Percentiles rank a stretch among this genome's conserved stretches.
phyloP scores from a whole-genome alignment of 257 asterid species.

The Euphrasia confusa region DNA sequence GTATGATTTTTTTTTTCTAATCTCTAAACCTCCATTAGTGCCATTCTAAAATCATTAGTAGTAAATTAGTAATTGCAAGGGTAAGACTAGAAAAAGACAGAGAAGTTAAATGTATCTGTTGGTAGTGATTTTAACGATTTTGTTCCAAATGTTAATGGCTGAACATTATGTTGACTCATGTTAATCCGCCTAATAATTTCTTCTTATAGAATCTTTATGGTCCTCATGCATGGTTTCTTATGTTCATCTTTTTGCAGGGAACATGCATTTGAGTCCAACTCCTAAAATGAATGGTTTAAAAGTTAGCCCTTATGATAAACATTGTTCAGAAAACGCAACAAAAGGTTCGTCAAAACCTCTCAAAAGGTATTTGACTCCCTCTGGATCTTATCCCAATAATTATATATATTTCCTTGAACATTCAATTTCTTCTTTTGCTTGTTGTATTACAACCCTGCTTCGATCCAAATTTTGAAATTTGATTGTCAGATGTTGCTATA shows the following conservation, averaged over 20 bases:
- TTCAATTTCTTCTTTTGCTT: constrained; percentile 16
- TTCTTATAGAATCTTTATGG: constrained; percentile 1
- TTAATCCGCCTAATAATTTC: constrained; percentile 18
- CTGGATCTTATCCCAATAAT: constrained; percentile 17
- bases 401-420: constrained; percentile 26
- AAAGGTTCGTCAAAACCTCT: constrained; percentile 41
- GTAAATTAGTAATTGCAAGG: neutral
- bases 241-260: constrained; percentile 33
- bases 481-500: constrained; percentile 16
- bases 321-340: constrained; percentile 35
- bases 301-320: constrained; percentile 34
- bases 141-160: constrained; percentile 14
- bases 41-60: neutral
- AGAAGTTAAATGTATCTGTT: neutral
- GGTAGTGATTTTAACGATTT: neutral
- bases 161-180: constrained; percentile 16
- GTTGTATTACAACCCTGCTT: constrained; percentile 5
- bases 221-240: constrained; percentile 19
- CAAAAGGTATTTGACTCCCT: constrained; percentile 30
- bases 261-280: constrained; percentile 27
- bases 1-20: constrained; percentile 29
- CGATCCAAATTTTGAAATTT: constrained; percentile 5
- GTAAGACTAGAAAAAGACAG: neutral
- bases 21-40: neutral
- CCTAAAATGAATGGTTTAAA: constrained; percentile 36